A percentile compares a stretch with the other conserved stretches of the same genome.
phyloP scores from a whole-genome alignment of 371 early-diverging fungal genomes.

The Rhizomucor miehei region DNA sequence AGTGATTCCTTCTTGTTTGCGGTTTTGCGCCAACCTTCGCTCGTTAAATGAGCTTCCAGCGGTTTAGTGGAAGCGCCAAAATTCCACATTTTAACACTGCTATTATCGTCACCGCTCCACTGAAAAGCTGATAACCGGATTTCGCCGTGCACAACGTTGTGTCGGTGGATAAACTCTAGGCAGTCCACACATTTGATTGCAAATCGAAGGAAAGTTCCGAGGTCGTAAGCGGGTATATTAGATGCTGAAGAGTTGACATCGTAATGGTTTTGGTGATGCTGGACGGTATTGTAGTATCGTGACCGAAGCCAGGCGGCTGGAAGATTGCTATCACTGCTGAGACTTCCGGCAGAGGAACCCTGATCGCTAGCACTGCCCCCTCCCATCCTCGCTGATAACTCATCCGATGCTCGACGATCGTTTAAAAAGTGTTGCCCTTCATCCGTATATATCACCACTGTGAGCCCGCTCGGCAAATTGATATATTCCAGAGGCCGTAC shows the following conservation, averaged over 20 bases:
- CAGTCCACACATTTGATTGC: slow-evolving; percentile 44
- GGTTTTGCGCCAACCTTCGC: slow-evolving; percentile 45
- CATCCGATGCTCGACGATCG: too few species aligned
- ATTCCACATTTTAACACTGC: slow-evolving; percentile 37
- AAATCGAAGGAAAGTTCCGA: slow-evolving; percentile 41
- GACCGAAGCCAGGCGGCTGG: too few species aligned
- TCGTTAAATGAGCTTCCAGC: slow-evolving; percentile 33
- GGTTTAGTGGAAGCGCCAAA: slow-evolving; percentile 36
- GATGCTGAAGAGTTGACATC: slow-evolving; percentile 4
- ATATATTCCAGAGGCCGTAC: slow-evolving; percentile 40
- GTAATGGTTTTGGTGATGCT: slow-evolving; percentile 2
- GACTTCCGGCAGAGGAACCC: slow-evolving; percentile 4
- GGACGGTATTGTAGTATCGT: not conserved
- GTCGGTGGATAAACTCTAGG: slow-evolving; percentile 41
- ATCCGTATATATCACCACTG: slow-evolving; percentile 35
- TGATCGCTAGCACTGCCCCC: not conserved
- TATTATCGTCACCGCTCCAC: slow-evolving; percentile 32
- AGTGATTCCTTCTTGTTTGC: slow-evolving; percentile 32
- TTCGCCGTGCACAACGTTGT: slow-evolving; percentile 43
- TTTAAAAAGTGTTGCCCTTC: slow-evolving; percentile 25
- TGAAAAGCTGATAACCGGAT: slow-evolving; percentile 36
- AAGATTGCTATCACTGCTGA: not conserved
- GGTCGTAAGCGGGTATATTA: slow-evolving; percentile 19
- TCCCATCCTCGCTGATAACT: too few species aligned
- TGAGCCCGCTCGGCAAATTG: slow-evolving; percentile 32